Evolutionary conservation across 768 basidiomycete genomes (phyloP), one percentile per base, ranked within the genome.

Genomic region (Guyanaporus albipodus): DNA sequence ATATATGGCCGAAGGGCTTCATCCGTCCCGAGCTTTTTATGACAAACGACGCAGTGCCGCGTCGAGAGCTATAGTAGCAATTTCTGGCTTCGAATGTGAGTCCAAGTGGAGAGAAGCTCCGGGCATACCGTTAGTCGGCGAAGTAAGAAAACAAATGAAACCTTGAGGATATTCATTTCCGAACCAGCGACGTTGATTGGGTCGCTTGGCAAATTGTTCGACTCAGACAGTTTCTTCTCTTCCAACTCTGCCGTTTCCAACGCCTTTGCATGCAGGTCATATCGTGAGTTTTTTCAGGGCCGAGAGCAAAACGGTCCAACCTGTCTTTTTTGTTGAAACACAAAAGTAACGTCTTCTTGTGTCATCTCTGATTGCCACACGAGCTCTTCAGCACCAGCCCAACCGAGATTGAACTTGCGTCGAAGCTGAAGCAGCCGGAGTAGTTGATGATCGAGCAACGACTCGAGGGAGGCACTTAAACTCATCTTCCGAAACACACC

Each of bases 1-100:
- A 88, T 83, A 57, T 85, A 87, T 1, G 86, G 86, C 59, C 85
- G 84, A 49, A 87, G 73, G 1, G 80, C 76, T 51, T 80, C 78
- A 48, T 75, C 78, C 32, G 67, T 69, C 9, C 70, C 55, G 24
- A 83, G 68, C 50, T 73, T 75, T 53, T 77, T 77, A 56, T 85
- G 84, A 63, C 86, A 87, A n/a, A 85, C 81, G n/a, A 84, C 71
- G 54, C 86, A 88, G 62, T 79, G 85, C 18, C 78, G 72, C 0
- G 81, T 78, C 54, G 83, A 87, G 18, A 87, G 70, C 80, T 85
- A 23, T 24, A 1, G 10, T 18, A 24, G 8, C 31, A 27, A 17
- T 29, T 10, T n/a, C n/a, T n/a, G n/a, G n/a, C n/a, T n/a, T n/a
- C n/a, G n/a, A 29, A 4, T 6, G 27, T 26, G 23, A 31, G 5